Conservation (phyloP, 768 basidiomycete species). For the Naematelia encephala region DNA sequence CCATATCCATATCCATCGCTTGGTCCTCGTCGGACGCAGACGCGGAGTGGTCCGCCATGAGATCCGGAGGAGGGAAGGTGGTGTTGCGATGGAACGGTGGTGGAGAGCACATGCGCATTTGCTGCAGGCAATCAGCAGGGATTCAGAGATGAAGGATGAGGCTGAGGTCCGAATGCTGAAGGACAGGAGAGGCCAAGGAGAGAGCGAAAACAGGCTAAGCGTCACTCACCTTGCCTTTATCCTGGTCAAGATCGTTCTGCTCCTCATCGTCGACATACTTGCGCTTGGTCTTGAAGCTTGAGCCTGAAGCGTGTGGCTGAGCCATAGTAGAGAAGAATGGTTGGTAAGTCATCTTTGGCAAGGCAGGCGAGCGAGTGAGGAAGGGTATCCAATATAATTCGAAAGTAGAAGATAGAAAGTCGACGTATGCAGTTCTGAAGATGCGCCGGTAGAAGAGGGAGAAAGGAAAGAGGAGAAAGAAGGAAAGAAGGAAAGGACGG, state of each 20-base stretch:
- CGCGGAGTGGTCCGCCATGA: constrained; percentile 39
- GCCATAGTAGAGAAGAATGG: constrained; percentile 14
- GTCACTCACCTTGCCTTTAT: constrained; percentile 29
- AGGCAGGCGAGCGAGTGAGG: background rate
- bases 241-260: constrained; percentile 26
- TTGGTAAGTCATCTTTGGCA: background rate
- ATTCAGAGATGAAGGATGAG: background rate
- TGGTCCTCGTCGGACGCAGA: constrained; percentile 41
- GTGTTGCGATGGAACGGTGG: constrained; percentile 21
- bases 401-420: too few species aligned
- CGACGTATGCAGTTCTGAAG: constrained; percentile 3
- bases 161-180: too few species aligned
- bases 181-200: too few species aligned
- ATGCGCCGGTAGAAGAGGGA: background rate
- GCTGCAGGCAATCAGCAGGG: constrained; percentile 18
- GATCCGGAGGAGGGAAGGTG: constrained; percentile 28
- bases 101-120: constrained; percentile 37
- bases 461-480: background rate
- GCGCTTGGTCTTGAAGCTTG: constrained; percentile 34
- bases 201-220: too few species aligned
- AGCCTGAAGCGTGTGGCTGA: constrained; percentile 17
- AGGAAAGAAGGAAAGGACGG: constrained; percentile 6
- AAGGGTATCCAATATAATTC: too few species aligned
- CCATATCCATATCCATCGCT: constrained; percentile 37
- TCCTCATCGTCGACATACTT: constrained; percentile 31